phyloP scores from a whole-genome alignment of 106 monocot species.

The Agapanthus africanus region DNA sequence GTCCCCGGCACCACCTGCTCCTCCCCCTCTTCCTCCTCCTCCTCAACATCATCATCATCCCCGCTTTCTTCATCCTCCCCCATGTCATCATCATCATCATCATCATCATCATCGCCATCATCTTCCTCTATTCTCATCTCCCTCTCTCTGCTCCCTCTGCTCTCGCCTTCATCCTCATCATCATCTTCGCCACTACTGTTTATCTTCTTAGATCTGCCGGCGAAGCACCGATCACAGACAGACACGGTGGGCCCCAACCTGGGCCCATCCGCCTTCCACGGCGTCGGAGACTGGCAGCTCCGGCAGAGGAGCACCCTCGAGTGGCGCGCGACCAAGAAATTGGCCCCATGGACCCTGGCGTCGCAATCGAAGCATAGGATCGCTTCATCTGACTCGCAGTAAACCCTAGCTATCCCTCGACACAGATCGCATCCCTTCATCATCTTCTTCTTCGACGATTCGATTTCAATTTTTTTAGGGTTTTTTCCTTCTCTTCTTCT shows the following conservation, averaged over 20 bases:
- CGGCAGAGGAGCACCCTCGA: conserved; percentile 53
- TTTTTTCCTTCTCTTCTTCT: too few species aligned
- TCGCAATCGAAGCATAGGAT: conserved; percentile 78
- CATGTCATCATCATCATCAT: not conserved
- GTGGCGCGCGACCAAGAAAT: conserved; percentile 83
- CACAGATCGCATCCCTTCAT: conserved; percentile 57
- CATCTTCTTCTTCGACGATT: not conserved
- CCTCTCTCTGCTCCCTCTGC: conserved; percentile 6
- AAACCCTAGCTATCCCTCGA: conserved; percentile 30
- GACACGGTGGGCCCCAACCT: conserved; percentile 49
- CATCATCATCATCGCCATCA: conserved; percentile 4
- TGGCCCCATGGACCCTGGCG: conserved; percentile 66
- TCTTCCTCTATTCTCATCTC: not conserved
- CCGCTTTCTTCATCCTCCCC: conserved; percentile 45
- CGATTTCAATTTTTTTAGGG: not conserved
- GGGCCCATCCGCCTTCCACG: conserved; percentile 55
- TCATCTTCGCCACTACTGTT: not conserved
- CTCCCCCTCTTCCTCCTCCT: conserved; percentile 23
- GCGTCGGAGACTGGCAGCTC: conserved; percentile 34
- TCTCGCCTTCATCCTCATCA: conserved; percentile 5
- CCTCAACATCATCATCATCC: conserved; percentile 8
- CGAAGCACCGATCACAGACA: conserved; percentile 37
- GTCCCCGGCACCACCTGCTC: conserved; percentile 1
- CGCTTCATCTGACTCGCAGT: conserved; percentile 79
- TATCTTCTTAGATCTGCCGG: not conserved